Evolutionary conservation across 495 filamentous ascomycete species (phyloP), one percentile per base, ranked within the genome.

Genomic region (Penicillium chermesinum): DNA sequence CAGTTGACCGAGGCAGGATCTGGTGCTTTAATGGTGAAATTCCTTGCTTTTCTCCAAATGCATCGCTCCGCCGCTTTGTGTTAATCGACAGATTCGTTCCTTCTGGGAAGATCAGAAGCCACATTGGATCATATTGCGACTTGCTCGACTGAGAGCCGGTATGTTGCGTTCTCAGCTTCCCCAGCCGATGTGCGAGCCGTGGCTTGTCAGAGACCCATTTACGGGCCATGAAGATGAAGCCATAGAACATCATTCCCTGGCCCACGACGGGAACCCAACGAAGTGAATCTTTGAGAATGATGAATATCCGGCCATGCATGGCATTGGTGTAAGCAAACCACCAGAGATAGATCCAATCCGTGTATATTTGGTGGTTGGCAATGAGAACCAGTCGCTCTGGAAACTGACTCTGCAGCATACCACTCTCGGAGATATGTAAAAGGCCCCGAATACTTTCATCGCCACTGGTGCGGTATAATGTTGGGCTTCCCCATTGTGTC

Each of bases 311-410:
- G 6, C 83, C 83, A 54, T 86, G 83, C 80, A 82, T 85, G 18
- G 54, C 51, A 45, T 77, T 76, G 2, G 82, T 78, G 53, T 85
- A 86, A 10, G 79, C 75, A 33, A 81, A 65, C 83, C 83, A 86
- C 83, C 83, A 86, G 1, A 86, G 71, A 57, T 86, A 86, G 7
- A 85, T 66, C 83, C 83, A 86, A 45, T 86, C 83, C 7, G 81
- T 84, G 60, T 86, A 86, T 9, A 86, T 77, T 58, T 85, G 81
- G 53, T 86, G 83, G 41, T 86, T 86, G 9, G 83, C 71, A 41
- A 86, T 81, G 60, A 86, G 45, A 38, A 86, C 73, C 44, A 83
- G 54, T 15, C 83, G 72, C 59, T 84, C 77, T 6, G 80, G 78
- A 46, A 86, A 85, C 27, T 71, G 49, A 14, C 76, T 76, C 53